Conservation (phyloP, 2,329 filamentous ascomycete genomes). For the Fusarium penzigii region DNA sequence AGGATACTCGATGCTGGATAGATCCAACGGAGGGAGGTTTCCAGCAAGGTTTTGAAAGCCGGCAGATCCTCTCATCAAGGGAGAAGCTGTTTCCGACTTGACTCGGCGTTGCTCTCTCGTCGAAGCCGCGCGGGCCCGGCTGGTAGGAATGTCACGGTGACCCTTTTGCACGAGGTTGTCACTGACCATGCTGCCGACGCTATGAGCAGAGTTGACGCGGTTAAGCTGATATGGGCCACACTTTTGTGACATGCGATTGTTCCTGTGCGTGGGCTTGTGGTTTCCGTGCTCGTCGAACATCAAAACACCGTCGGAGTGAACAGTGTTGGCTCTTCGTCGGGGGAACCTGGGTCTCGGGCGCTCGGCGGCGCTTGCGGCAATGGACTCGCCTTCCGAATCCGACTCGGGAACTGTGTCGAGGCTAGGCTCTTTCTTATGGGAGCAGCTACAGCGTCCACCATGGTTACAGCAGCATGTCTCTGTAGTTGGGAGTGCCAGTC, state of each 20-base stretch:
- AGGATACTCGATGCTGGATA: conserved; percentile 56
- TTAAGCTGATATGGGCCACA: conserved; percentile 62
- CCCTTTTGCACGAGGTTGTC: conserved; percentile 43
- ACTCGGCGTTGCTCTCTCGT: conserved; percentile 53
- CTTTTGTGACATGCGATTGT: conserved; percentile 61
- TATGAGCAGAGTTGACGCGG: conserved; percentile 59
- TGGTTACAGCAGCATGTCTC: conserved; percentile 72
- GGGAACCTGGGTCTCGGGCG: conserved; percentile 46
- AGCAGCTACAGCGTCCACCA: conserved; percentile 66
- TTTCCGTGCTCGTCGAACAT: conserved; percentile 65
- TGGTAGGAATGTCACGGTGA: conserved; percentile 36
- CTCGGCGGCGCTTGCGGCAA: conserved; percentile 25
- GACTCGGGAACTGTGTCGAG: conserved; percentile 67
- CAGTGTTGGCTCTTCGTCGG: conserved; percentile 61
- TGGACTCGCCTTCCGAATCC: conserved; percentile 54
- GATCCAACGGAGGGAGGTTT: conserved; percentile 57
- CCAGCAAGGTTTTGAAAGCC: conserved; percentile 54
- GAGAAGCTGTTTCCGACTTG: conserved; percentile 64
- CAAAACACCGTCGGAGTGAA: conserved; percentile 60
- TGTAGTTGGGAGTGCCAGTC: conserved; percentile 33
- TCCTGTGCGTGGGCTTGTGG: conserved; percentile 63
- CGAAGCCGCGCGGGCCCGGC: conserved; percentile 38
- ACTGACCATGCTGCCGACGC: conserved; percentile 49
- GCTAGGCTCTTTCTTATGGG: conserved; percentile 60
- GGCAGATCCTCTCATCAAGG: conserved; percentile 50